phyloP scores from a whole-genome alignment of 495 filamentous ascomycete species.

The Collariella sp. region DNA sequence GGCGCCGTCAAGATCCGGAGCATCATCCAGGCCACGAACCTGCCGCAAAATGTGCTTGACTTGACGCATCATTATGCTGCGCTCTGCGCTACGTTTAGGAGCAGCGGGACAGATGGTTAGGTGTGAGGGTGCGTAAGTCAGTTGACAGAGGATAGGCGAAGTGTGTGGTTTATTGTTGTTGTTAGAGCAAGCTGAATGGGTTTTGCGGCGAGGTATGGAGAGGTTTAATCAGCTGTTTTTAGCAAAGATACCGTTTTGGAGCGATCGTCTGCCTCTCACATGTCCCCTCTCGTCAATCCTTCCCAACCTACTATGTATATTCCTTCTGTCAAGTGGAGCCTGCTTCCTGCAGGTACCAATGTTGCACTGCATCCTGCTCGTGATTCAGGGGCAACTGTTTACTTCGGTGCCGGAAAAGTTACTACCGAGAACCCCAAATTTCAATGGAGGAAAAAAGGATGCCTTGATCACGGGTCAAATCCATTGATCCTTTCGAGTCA shows the following conservation, averaged over 20 bases:
- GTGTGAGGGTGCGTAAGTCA: background rate
- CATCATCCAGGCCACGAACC: slow-evolving; percentile 89
- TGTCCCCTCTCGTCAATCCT: background rate
- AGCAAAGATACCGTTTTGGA: background rate
- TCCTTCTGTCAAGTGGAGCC: background rate
- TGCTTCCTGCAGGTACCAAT: background rate
- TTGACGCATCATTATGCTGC: slow-evolving; percentile 94
- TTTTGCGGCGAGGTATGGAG: background rate
- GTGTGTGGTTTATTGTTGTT: background rate
- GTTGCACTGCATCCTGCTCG: background rate
- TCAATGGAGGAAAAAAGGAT: too few species aligned
- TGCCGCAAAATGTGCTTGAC: slow-evolving; percentile 87
- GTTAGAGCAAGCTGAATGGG: background rate
- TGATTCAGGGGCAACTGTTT: slow-evolving; percentile 2
- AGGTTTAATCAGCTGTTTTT: background rate
- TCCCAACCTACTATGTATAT: too few species aligned
- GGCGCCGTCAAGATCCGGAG: slow-evolving; percentile 95
- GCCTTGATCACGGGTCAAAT: background rate
- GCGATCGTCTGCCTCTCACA: background rate
- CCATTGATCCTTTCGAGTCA: background rate
- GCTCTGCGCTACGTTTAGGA: slow-evolving; percentile 86
- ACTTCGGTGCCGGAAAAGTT: background rate
- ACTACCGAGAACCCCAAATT: background rate
- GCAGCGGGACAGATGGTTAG: slow-evolving; percentile 84
- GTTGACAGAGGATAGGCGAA: background rate